A percentile compares a stretch with the other conserved stretches of the same genome.
Conservation (phyloP, 345 rosid species). For the Melaleuca quinquenervia region DNA sequence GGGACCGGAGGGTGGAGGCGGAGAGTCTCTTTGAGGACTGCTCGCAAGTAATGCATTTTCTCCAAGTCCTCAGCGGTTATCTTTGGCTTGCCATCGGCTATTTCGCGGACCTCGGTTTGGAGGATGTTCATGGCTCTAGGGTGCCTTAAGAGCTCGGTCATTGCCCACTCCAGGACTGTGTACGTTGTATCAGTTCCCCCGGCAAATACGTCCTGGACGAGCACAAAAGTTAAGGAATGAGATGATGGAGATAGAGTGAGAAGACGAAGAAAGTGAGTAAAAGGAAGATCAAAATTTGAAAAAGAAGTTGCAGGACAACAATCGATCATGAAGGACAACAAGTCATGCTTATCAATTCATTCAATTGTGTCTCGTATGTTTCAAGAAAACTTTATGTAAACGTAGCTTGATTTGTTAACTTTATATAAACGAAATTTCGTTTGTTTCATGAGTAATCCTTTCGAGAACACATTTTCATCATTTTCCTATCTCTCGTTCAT, state of each 20-base stretch:
- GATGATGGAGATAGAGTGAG: too few species aligned
- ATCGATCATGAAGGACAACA: background rate
- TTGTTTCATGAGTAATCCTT: too few species aligned
- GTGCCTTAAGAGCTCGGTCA: conserved; percentile 22
- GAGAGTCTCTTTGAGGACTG: conserved; percentile 25
- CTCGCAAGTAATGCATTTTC: conserved; percentile 16
- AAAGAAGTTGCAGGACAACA: too few species aligned
- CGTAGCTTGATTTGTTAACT: too few species aligned
- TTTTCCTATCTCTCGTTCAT: too few species aligned
- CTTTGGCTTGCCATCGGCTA: background rate
- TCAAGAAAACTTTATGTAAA: too few species aligned
- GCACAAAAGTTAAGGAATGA: too few species aligned
- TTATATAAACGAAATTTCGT: too few species aligned
- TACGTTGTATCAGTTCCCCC: conserved; percentile 25
- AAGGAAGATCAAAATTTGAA: too few species aligned
- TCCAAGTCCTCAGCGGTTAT: conserved; percentile 1
- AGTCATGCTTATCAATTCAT: background rate
- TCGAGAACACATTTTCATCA: too few species aligned
- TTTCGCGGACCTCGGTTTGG: conserved; percentile 8
- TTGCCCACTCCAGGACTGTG: conserved; percentile 23
- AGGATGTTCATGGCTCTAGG: conserved; percentile 11
- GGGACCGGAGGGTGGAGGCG: conserved; percentile 28
- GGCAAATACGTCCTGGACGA: conserved; percentile 15
- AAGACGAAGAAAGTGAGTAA: too few species aligned
- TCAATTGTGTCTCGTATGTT: background rate